Conservation (phyloP, 768 basidiomycete genomes). For the Amylocystis lapponica region DNA sequence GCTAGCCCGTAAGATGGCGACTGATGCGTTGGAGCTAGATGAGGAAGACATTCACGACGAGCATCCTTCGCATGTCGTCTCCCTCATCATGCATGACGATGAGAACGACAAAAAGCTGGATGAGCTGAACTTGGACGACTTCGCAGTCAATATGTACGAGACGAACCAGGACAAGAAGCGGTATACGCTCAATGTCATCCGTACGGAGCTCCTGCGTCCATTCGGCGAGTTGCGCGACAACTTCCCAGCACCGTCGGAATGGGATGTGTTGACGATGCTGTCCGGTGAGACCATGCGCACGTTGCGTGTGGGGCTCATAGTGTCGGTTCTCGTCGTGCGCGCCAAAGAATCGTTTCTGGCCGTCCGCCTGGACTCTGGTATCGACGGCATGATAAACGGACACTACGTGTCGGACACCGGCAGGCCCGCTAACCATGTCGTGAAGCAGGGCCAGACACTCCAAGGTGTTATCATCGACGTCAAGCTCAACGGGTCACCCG, state of each 20-base stretch:
- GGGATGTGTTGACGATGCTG: constrained; percentile 92
- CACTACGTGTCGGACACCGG: constrained; percentile 39
- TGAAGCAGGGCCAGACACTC: constrained; percentile 77
- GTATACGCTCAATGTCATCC: constrained; percentile 83
- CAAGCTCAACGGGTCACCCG: constrained; percentile 53
- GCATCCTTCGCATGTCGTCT: constrained; percentile 87
- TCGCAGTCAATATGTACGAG: constrained; percentile 86
- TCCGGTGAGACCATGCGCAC: constrained; percentile 86
- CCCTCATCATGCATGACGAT: constrained; percentile 75
- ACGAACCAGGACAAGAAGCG: constrained; percentile 83
- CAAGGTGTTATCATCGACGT: constrained; percentile 74
- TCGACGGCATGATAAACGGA: constrained; percentile 73
- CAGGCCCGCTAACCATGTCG: constrained; percentile 30
- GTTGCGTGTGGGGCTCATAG: constrained; percentile 70
- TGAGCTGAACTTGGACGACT: constrained; percentile 93
- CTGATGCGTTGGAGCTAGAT: constrained; percentile 94
- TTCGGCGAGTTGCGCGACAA: constrained; percentile 68
- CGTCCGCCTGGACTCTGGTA: constrained; percentile 87
- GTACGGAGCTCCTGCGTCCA: constrained; percentile 75
- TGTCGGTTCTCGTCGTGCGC: constrained; percentile 68
- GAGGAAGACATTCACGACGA: constrained; percentile 93
- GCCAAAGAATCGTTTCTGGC: constrained; percentile 44
- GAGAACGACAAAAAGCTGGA: constrained; percentile 77
- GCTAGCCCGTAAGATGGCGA: constrained; percentile 96
- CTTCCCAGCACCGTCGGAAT: constrained; percentile 59